Evolutionary conservation across 305 asterid genomes (phyloP).

Genomic region (Fraxinus angustifolia): DNA sequence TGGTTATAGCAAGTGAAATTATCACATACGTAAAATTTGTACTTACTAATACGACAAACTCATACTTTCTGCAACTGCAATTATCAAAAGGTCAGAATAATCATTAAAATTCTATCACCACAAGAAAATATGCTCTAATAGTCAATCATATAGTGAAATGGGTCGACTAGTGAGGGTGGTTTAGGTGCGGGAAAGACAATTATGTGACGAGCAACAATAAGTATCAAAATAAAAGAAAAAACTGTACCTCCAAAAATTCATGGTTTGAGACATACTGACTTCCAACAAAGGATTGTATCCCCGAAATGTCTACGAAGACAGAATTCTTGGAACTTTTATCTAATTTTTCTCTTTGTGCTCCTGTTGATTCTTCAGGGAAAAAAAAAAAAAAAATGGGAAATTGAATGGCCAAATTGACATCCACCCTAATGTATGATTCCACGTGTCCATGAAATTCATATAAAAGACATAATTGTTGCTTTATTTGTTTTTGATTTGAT

Average conservation of each 20-base stretch:
- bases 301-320: conserved; percentile 57
- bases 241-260: conserved; percentile 69
- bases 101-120: not conserved
- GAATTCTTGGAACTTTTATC: conserved; percentile 33
- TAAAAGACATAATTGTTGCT: too few relatives aligned
- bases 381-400: not conserved
- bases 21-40: not conserved
- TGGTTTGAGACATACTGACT: conserved; percentile 70
- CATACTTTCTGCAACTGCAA: not conserved
- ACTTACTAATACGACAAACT: not conserved
- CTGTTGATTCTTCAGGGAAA: conserved; percentile 19
- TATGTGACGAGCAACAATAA: not conserved
- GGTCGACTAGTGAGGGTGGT: not conserved
- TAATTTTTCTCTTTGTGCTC: conserved; percentile 30
- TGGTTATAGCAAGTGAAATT: not conserved
- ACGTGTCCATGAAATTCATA: too few relatives aligned
- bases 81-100: not conserved
- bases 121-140: not conserved
- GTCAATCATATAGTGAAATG: not conserved
- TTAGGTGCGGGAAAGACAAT: not conserved
- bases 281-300: conserved; percentile 56
- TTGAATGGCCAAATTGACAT: too few relatives aligned
- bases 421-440: too few relatives aligned
- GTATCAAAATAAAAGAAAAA: not conserved
- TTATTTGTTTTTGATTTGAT: too few relatives aligned